These are phyloP conservation scores for Musa balbisiana DNA, from an alignment of 202 grass and related monocot species.

Conservation along the genomic window DNA sequence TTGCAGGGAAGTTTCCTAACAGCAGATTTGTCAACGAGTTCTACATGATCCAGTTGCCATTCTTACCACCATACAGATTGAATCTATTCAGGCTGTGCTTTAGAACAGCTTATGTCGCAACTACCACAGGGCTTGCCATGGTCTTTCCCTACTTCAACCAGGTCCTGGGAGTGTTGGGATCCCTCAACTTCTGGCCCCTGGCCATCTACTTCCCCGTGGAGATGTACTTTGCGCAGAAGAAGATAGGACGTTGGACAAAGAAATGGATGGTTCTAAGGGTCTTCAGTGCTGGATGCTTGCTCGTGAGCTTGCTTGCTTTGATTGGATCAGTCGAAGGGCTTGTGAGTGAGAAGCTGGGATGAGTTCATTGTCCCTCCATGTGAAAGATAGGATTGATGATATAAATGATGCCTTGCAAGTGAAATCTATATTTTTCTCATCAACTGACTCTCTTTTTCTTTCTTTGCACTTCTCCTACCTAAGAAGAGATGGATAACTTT, in stretches of 20 bases:
- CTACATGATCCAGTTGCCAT: constrained; percentile 38
- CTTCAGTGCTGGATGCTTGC: constrained; percentile 55
- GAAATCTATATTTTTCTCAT: background rate
- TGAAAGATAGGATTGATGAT: too few relatives aligned
- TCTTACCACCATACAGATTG: constrained; percentile 40
- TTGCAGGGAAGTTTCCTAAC: constrained; percentile 33
- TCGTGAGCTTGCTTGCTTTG: constrained; percentile 55
- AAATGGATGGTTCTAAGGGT: constrained; percentile 48
- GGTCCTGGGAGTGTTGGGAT: constrained; percentile 56
- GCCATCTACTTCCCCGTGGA: constrained; percentile 85
- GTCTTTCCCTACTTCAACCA: constrained; percentile 73
- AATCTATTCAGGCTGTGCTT: constrained; percentile 56
- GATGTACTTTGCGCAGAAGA: constrained; percentile 77
- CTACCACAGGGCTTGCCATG: constrained; percentile 50
- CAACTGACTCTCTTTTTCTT: background rate
- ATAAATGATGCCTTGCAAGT: background rate
- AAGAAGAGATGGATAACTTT: background rate
- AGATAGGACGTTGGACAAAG: constrained; percentile 40
- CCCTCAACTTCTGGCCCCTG: constrained; percentile 76
- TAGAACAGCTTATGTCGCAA: constrained; percentile 57
- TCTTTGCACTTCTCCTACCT: too few relatives aligned
- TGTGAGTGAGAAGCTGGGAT: constrained; percentile 50
- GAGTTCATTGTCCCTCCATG: background rate
- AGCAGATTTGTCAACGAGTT: constrained; percentile 66
- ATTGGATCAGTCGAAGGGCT: constrained; percentile 67